These are phyloP conservation scores for Strobilomyces confusus DNA, from an alignment of 768 basidiomycete species.

Conservation along the genomic window DNA sequence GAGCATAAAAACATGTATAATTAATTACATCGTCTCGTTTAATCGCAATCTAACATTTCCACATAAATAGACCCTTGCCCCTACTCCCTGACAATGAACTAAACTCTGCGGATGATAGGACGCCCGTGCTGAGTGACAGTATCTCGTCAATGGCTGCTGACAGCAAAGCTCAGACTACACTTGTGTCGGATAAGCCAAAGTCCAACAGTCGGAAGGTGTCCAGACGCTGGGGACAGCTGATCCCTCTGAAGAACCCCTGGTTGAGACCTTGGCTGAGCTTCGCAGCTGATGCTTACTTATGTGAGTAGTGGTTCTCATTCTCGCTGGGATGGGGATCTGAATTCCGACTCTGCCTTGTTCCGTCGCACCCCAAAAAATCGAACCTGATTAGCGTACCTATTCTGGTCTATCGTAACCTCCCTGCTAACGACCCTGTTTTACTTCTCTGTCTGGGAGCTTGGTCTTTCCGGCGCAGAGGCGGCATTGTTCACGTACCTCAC, in stretches of 20 bases:
- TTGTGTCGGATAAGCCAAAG: not conserved
- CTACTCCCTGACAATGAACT: slow-evolving; percentile 7
- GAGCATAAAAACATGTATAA: slow-evolving; percentile 43
- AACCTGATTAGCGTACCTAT: slow-evolving; percentile 56
- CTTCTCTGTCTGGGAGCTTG: slow-evolving; percentile 89
- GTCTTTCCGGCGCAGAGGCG: slow-evolving; percentile 77
- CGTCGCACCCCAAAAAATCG: not conserved
- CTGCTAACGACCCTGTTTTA: slow-evolving; percentile 82
- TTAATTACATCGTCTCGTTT: slow-evolving; percentile 38
- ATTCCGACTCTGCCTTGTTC: not conserved
- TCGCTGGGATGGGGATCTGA: slow-evolving; percentile 4
- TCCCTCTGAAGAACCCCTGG: not conserved
- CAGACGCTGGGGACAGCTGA: not conserved
- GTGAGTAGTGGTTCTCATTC: slow-evolving; percentile 33
- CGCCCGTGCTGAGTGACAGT: slow-evolving; percentile 1
- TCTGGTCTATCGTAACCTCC: slow-evolving; percentile 80
- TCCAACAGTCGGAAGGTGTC: not conserved
- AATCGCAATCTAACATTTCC: slow-evolving; percentile 20
- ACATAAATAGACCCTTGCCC: slow-evolving; percentile 18
- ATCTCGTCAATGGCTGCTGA: not conserved
- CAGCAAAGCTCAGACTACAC: not conserved
- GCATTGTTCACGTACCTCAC: slow-evolving; percentile 70
- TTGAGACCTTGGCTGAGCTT: slow-evolving; percentile 31
- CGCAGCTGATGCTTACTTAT: slow-evolving; percentile 49
- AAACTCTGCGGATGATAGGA: not conserved